phyloP scores from a whole-genome alignment of 208 protist species.

The Leishmania aethiopica region DNA sequence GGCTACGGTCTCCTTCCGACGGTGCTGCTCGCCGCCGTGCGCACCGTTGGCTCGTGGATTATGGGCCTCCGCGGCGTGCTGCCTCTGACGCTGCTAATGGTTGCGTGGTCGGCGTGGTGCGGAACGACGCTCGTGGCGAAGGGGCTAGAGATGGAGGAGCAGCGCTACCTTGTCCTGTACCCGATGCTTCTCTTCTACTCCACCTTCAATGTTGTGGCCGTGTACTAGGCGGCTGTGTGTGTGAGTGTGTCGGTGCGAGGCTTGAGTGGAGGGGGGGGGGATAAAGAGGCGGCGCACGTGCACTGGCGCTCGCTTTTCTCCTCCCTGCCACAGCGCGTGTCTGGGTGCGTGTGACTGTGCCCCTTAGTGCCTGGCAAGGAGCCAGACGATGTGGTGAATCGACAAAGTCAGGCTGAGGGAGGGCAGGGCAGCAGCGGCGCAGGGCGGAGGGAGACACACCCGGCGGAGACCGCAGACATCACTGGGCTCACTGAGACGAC shows the following conservation, averaged over 20 bases:
- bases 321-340: neutral
- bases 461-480: neutral
- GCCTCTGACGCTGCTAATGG: conserved; percentile 45
- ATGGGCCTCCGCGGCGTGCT: conserved; percentile 35
- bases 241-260: neutral
- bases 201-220: conserved; percentile 73
- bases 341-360: neutral
- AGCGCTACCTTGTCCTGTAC: conserved; percentile 82
- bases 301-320: neutral
- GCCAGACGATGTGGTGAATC: neutral
- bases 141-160: conserved; percentile 59
- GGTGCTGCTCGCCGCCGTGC: conserved; percentile 59
- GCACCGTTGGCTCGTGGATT: conserved; percentile 49
- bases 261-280: neutral
- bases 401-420: neutral
- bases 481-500: neutral
- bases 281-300: neutral
- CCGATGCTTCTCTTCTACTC: conserved; percentile 85
- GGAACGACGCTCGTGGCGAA: conserved; percentile 69
- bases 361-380: neutral
- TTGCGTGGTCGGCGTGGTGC: conserved; percentile 85
- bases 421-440: neutral
- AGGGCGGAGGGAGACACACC: neutral
- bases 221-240: conserved; percentile 46
- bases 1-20: conserved; percentile 85